Conservation (phyloP, 108 stramenopile species). For the Conticribra guillardii region DNA sequence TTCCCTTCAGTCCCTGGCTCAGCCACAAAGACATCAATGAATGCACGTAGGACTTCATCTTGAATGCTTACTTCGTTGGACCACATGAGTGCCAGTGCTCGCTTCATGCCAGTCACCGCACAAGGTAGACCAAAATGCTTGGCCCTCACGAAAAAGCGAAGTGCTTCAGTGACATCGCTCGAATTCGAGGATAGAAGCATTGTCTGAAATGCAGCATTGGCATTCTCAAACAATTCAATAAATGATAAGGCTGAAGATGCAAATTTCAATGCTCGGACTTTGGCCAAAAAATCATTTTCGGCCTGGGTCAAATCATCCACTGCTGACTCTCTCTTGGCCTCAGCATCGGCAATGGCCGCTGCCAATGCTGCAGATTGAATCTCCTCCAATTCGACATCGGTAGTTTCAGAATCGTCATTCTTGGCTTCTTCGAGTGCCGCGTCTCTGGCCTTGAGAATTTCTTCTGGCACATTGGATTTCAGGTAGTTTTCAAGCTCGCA, state of each 20-base stretch:
- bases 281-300: slow-evolving; percentile 63
- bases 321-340: slow-evolving; percentile 22
- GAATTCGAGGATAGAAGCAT: slow-evolving; percentile 85
- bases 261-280: slow-evolving; percentile 77
- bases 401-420: slow-evolving; percentile 32
- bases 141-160: slow-evolving; percentile 90
- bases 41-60: slow-evolving; percentile 89
- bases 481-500: slow-evolving; percentile 67
- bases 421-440: slow-evolving; percentile 59
- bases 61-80: slow-evolving; percentile 82
- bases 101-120: slow-evolving; percentile 91
- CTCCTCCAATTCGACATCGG: slow-evolving; percentile 46
- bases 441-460: slow-evolving; percentile 70
- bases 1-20: slow-evolving; percentile 82
- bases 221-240: slow-evolving; percentile 81
- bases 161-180: slow-evolving; percentile 91
- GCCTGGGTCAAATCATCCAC: slow-evolving; percentile 47
- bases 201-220: slow-evolving; percentile 68
- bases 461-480: slow-evolving; percentile 66
- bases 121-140: slow-evolving; percentile 92
- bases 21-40: slow-evolving; percentile 91
- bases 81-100: slow-evolving; percentile 93
- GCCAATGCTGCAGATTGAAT: slow-evolving; percentile 72
- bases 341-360: slow-evolving; percentile 75
- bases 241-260: slow-evolving; percentile 81